Conservation (phyloP, 1,139 yeast species). For the Kodamaea derodonti region DNA sequence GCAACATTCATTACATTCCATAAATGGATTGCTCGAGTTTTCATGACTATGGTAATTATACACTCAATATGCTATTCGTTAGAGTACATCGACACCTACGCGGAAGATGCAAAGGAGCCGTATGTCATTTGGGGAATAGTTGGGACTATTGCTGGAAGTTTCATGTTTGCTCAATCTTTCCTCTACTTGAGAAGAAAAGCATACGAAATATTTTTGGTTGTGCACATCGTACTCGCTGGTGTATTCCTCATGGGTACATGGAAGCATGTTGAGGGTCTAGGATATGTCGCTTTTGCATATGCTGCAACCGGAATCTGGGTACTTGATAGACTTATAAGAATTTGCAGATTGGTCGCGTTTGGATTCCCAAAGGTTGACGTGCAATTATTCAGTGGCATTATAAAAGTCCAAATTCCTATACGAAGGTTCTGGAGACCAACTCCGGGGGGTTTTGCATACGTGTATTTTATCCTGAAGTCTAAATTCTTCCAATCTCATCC, state of each 20-base stretch:
- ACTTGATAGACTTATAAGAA: slow-evolving; percentile 38
- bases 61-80: slow-evolving; percentile 40
- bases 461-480: slow-evolving; percentile 35
- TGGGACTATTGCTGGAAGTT: slow-evolving; percentile 29
- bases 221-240: slow-evolving; percentile 40
- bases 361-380: slow-evolving; percentile 39
- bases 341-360: slow-evolving; percentile 29
- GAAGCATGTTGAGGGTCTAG: slow-evolving; percentile 38
- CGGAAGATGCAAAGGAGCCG: slow-evolving; percentile 13
- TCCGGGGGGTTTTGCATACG: slow-evolving; percentile 53
- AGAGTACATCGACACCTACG: slow-evolving; percentile 1
- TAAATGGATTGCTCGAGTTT: slow-evolving; percentile 36
- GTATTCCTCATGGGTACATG: slow-evolving; percentile 41
- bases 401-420: slow-evolving; percentile 37
- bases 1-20: slow-evolving; percentile 35
- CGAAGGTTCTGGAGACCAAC: slow-evolving; percentile 38
- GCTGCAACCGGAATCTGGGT: slow-evolving; percentile 43
- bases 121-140: slow-evolving; percentile 30
- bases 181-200: slow-evolving; percentile 36
- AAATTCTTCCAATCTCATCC: slow-evolving; percentile 43
- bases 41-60: slow-evolving; percentile 23
- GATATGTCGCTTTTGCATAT: slow-evolving; percentile 37
- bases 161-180: slow-evolving; percentile 34
- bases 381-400: slow-evolving; percentile 30
- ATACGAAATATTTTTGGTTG: slow-evolving; percentile 41